Evolutionary conservation across 805 yeast genomes (phyloP).

Genomic region (Zygoascus biomembranicola): DNA sequence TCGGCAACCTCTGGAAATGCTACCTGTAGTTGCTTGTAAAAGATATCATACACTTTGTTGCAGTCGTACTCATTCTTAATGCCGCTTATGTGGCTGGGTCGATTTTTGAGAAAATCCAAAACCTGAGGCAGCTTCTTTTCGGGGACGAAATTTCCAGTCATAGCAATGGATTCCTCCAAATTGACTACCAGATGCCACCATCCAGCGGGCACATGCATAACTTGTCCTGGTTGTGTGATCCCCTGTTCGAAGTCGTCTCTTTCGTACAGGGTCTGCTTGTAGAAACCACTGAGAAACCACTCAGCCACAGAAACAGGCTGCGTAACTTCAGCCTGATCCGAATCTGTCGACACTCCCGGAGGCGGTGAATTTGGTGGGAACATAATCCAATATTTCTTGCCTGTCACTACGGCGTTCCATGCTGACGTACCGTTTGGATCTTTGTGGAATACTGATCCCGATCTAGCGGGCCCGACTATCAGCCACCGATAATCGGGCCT

Average conservation of each 20-base stretch:
- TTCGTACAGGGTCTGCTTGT: slow-evolving; percentile 37
- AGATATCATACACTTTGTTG: slow-evolving; percentile 53
- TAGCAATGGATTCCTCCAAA: slow-evolving; percentile 55
- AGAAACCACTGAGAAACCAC: slow-evolving; percentile 80
- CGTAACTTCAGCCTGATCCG: slow-evolving; percentile 77
- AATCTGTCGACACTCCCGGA: slow-evolving; percentile 75
- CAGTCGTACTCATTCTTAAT: slow-evolving; percentile 32
- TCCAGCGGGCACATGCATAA: slow-evolving; percentile 86
- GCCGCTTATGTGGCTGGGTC: slow-evolving; percentile 69
- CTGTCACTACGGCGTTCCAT: slow-evolving; percentile 75
- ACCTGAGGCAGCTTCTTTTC: slow-evolving; percentile 50
- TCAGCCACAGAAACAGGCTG: slow-evolving; percentile 90
- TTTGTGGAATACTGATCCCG: slow-evolving; percentile 88
- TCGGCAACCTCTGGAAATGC: slow-evolving; percentile 32
- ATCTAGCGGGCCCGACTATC: slow-evolving; percentile 70
- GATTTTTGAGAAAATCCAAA: slow-evolving; percentile 57
- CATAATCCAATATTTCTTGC: slow-evolving; percentile 83
- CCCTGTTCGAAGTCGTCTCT: slow-evolving; percentile 49
- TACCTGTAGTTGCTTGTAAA: slow-evolving; percentile 41
- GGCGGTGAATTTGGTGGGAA: slow-evolving; percentile 77
- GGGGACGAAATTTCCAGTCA: slow-evolving; percentile 87
- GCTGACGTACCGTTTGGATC: slow-evolving; percentile 90
- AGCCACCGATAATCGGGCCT: slow-evolving; percentile 93
- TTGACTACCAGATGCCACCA: slow-evolving; percentile 98
- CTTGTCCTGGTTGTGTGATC: slow-evolving; percentile 72